These are phyloP conservation scores for Colletotrichum tropicicola DNA, from an alignment of 2,329 filamentous ascomycete genomes.

Conservation along the genomic window DNA sequence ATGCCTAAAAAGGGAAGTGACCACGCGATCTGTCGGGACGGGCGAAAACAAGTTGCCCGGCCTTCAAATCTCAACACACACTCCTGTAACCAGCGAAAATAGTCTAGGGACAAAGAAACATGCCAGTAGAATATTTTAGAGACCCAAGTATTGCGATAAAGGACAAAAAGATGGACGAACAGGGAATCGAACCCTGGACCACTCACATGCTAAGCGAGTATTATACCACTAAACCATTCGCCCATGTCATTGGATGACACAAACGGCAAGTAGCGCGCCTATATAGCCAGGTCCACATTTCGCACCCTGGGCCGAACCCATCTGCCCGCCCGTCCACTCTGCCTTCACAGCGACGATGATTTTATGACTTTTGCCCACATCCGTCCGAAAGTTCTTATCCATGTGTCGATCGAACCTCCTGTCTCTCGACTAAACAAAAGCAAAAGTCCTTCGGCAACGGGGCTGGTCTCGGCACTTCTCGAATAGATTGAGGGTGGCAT, in stretches of 20 bases:
- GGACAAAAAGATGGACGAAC: neutral
- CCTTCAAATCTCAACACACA: no score
- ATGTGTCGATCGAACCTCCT: no score
- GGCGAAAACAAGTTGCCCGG: no score
- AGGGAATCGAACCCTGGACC: neutral
- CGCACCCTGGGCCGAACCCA: neutral
- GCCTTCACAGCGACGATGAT: no score
- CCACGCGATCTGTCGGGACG: no score
- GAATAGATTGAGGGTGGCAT: neutral
- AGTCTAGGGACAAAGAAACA: no score
- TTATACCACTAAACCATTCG: conserved; percentile 18
- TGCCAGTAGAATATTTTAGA: no score
- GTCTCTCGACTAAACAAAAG: neutral
- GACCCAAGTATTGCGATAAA: no score
- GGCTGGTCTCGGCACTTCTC: neutral
- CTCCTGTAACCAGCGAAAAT: no score
- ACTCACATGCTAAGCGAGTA: conserved; percentile 10
- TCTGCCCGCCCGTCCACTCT: neutral
- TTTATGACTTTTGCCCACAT: no score
- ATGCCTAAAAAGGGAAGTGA: no score
- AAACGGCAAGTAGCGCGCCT: accelerated
- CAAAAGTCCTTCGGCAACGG: neutral
- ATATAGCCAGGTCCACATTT: neutral
- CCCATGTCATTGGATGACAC: neutral
- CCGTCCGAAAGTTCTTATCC: no score